Percentiles rank a stretch among this genome's conserved stretches.
Evolutionary conservation across 1,284 basidiomycete genomes (phyloP).

Genomic region (Trichosporon inkin): DNA sequence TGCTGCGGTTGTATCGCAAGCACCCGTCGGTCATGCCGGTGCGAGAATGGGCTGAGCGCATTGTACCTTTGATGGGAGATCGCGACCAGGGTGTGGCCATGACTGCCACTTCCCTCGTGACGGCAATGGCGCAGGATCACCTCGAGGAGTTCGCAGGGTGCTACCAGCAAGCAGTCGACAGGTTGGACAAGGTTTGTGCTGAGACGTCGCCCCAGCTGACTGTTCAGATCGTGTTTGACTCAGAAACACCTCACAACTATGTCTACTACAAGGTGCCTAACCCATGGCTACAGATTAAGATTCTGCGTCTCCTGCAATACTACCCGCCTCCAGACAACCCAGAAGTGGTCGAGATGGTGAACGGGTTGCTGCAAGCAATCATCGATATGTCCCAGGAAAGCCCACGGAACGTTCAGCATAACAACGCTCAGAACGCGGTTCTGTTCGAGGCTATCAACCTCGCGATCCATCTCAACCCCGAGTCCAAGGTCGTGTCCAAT

Average conservation of each 20-base stretch:
- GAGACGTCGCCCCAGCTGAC: constrained; percentile 4
- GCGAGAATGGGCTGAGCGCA: constrained; percentile 90
- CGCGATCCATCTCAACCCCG: constrained; percentile 92
- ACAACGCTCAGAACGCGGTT: constrained; percentile 97
- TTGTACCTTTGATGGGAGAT: constrained; percentile 93
- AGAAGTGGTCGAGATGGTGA: constrained; percentile 68
- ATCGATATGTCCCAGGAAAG: constrained; percentile 93
- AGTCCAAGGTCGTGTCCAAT: constrained; percentile 79
- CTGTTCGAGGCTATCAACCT: constrained; percentile 97
- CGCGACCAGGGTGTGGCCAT: constrained; percentile 88
- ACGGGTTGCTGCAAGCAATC: constrained; percentile 81
- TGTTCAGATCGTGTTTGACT: constrained; percentile 76
- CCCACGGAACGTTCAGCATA: constrained; percentile 90
- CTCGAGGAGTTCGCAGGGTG: constrained; percentile 83
- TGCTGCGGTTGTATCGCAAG: constrained; percentile 90
- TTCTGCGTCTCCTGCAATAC: constrained; percentile 88
- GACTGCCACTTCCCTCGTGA: constrained; percentile 88
- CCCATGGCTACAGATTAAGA: constrained; percentile 96
- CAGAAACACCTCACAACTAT: constrained; percentile 82
- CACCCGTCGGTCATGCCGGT: constrained; percentile 90
- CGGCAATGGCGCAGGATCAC: constrained; percentile 90
- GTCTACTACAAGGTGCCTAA: constrained; percentile 84
- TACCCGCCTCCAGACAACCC: constrained; percentile 94
- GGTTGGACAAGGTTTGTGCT: constrained; percentile 69
- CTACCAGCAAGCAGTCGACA: constrained; percentile 90